A percentile compares a stretch with the other conserved stretches of the same genome.
Evolutionary conservation across 1,139 yeast genomes (phyloP).

Genomic region (Pichia sp.): DNA sequence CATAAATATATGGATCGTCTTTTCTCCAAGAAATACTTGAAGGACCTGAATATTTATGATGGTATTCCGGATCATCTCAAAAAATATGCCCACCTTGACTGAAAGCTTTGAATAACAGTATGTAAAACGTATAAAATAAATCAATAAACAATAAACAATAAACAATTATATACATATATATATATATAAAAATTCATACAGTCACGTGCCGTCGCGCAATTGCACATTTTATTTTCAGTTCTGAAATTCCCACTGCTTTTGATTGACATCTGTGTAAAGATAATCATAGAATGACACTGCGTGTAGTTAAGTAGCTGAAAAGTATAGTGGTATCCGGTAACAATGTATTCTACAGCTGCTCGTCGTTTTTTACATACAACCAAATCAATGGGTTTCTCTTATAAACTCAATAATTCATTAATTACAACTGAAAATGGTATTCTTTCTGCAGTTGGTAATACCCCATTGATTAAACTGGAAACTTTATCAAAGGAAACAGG

Average conservation of each 20-base stretch:
- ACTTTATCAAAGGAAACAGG: conserved; percentile 61
- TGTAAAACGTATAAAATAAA: background rate
- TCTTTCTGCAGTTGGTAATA: conserved; percentile 56
- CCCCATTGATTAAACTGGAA: conserved; percentile 69
- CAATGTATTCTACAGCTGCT: conserved; percentile 1
- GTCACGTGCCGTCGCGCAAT: background rate
- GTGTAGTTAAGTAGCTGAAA: too few species aligned
- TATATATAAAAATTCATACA: background rate
- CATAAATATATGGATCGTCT: conserved; percentile 80
- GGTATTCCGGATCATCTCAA: conserved; percentile 63
- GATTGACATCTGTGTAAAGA: background rate
- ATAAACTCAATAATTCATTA: conserved; percentile 1
- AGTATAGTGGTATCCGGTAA: too few species aligned
- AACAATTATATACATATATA: too few species aligned
- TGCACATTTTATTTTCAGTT: too few species aligned
- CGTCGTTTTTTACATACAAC: conserved; percentile 6
- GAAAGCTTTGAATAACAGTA: background rate
- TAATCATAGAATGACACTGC: too few species aligned
- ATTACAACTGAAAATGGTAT: conserved; percentile 15
- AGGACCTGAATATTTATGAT: conserved; percentile 58
- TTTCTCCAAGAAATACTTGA: conserved; percentile 72
- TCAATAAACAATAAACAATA: too few species aligned
- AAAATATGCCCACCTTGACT: conserved; percentile 49
- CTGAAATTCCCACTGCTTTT: background rate
- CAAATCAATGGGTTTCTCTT: conserved; percentile 1